Evolutionary conservation across 768 basidiomycete species (phyloP), one percentile per base, ranked within the genome.

Genomic region (Austroboletus festivus): DNA sequence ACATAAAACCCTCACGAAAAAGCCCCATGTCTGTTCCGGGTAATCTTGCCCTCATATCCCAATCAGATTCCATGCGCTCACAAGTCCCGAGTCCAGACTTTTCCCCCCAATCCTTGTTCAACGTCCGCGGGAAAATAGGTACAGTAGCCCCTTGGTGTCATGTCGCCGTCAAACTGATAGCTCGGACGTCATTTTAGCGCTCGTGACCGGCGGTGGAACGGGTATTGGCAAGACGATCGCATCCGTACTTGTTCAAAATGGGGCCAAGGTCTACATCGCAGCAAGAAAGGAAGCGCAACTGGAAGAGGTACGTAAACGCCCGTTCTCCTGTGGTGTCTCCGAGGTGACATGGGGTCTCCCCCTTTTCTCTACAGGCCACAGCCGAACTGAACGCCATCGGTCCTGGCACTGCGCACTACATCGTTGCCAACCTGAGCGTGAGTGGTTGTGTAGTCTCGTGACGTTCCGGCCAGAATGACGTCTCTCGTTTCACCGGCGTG

Each of bases 251-350:
- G 89, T 88, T 15, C 75, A 82, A 23, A 85, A 83, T 56, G 87
- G 89, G 1, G 87, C 89, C 13, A 85, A 81, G 55, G 88, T 89
- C 15, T 92, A 91, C 59, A 86, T 91, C 56, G 83, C 81, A 3
- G 85, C 86, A 16, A 73, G 89, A 33, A 77, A 89, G 39, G 64
- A 74, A 40, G 79, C 83, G 5, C 80, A 86, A 3, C 73, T 92
- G 19, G 73, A 85, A 58, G n/a, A n/a, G n/a, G n/a, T n/a, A n/a
- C n/a, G n/a, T n/a, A n/a, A n/a, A n/a, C n/a, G n/a, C n/a, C n/a
- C n/a, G n/a, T n/a, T n/a, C n/a, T n/a, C n/a, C n/a, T n/a, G n/a
- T n/a, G n/a, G n/a, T n/a, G n/a, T n/a, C n/a, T n/a, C n/a, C n/a
- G n/a, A n/a, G n/a, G n/a, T n/a, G n/a, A n/a, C n/a, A n/a, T n/a